phyloP scores from a whole-genome alignment of 257 asterid species.

The Leonotis leonurus region DNA sequence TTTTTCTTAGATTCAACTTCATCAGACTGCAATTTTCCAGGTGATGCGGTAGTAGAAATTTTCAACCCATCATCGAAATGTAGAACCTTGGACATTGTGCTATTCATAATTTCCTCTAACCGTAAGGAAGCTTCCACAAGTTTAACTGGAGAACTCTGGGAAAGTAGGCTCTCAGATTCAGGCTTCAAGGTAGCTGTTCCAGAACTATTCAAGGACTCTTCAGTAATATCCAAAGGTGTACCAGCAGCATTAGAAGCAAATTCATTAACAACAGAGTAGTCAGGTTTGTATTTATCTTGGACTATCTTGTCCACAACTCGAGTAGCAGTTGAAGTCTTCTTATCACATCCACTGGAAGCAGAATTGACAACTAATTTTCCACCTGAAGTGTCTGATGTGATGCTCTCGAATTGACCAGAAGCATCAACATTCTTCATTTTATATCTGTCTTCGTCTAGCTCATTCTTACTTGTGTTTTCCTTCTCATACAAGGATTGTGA shows the following conservation, averaged over 20 bases:
- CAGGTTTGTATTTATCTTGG: conserved; percentile 26
- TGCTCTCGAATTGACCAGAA: conserved; percentile 27
- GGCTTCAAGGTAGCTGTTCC: conserved; percentile 29
- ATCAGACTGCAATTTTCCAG: conserved; percentile 33
- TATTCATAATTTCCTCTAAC: conserved; percentile 25
- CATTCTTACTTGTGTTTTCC: conserved; percentile 27
- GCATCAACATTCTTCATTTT: conserved; percentile 23
- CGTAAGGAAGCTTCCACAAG: conserved; percentile 23
- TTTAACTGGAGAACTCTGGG: conserved; percentile 26
- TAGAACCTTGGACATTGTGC: conserved; percentile 23
- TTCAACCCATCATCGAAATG: conserved; percentile 19
- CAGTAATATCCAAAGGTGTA: conserved; percentile 23
- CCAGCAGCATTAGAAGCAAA: conserved; percentile 21
- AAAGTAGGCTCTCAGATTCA: conserved; percentile 27
- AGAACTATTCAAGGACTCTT: conserved; percentile 24
- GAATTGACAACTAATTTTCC: conserved; percentile 23
- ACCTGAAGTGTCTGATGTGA: conserved; percentile 22
- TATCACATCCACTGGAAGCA: conserved; percentile 19
- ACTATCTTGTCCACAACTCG: conserved; percentile 11
- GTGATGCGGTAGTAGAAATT: conserved; percentile 13
- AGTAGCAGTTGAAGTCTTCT: conserved; percentile 20
- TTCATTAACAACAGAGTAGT: conserved; percentile 11
- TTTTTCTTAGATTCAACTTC: conserved; percentile 30
- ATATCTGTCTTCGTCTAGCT: conserved; percentile 21
- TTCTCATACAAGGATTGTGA: conserved; percentile 27